These are phyloP conservation scores for Przewalskia tangutica DNA, from an alignment of 257 asterid genomes.

Conservation along the genomic window DNA sequence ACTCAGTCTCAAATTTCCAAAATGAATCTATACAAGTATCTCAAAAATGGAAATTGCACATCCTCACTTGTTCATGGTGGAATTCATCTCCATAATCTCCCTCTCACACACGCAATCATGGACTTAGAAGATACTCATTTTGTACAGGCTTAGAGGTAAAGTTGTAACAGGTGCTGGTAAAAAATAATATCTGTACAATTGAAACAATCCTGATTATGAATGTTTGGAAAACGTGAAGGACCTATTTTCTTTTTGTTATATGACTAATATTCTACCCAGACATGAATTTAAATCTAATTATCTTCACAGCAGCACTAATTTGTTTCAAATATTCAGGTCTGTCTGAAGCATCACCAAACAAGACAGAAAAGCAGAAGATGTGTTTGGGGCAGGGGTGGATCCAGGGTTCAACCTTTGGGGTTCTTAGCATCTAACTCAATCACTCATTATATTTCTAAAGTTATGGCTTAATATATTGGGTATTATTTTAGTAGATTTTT, in stretches of 20 bases:
- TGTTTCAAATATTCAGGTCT: not conserved
- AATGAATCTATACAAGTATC: not conserved
- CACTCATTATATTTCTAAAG: too few species aligned
- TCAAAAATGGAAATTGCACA: not conserved
- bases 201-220: not conserved
- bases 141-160: too few species aligned
- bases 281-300: not conserved
- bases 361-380: too few species aligned
- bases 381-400: too few species aligned
- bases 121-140: too few species aligned
- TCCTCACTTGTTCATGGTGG: not conserved
- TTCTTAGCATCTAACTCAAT: too few species aligned
- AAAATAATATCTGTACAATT: not conserved
- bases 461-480: too few species aligned
- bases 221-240: not conserved
- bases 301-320: not conserved
- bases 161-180: too few species aligned
- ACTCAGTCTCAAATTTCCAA: not conserved
- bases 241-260: not conserved
- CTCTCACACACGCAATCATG: not conserved
- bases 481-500: too few species aligned
- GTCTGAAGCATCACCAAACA: too few species aligned
- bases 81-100: not conserved
- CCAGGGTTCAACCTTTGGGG: too few species aligned
- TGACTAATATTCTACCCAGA: not conserved